These are phyloP conservation scores for Scutellaria baicalensis DNA, from an alignment of 257 asterid species.

Conservation along the genomic window DNA sequence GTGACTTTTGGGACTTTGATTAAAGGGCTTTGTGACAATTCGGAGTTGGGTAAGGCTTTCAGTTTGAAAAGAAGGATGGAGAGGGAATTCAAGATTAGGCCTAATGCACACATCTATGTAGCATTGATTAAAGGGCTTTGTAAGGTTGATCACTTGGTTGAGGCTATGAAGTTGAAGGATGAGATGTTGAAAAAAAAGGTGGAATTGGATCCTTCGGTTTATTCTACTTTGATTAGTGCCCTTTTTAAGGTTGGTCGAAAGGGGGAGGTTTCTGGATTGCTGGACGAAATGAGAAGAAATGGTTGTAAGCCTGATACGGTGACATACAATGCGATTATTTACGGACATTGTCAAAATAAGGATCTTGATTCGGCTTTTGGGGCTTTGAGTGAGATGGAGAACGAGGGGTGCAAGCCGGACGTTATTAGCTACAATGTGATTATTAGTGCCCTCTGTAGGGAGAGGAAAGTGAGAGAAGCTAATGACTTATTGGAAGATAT, in stretches of 20 bases:
- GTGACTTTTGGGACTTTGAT: slow-evolving; percentile 69
- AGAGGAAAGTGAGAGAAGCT: slow-evolving; percentile 45
- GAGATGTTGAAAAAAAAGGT: slow-evolving; percentile 57
- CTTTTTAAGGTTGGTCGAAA: slow-evolving; percentile 45
- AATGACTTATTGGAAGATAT: slow-evolving; percentile 65
- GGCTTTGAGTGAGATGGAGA: slow-evolving; percentile 54
- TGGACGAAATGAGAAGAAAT: slow-evolving; percentile 53
- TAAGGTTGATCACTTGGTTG: slow-evolving; percentile 21
- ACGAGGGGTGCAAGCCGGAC: slow-evolving; percentile 52
- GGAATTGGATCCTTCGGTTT: slow-evolving; percentile 50
- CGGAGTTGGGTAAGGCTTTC: slow-evolving; percentile 36
- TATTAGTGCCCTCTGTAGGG: slow-evolving; percentile 50
- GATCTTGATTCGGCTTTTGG: slow-evolving; percentile 53
- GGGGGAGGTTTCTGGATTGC: slow-evolving; percentile 33
- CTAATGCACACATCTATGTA: slow-evolving; percentile 42
- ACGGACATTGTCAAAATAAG: slow-evolving; percentile 51
- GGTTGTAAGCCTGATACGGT: slow-evolving; percentile 57
- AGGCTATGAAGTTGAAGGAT: slow-evolving; percentile 47
- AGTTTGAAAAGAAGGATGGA: slow-evolving; percentile 51
- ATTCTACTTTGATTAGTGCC: slow-evolving; percentile 63
- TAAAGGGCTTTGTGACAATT: slow-evolving; percentile 42
- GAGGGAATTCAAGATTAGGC: slow-evolving; percentile 36
- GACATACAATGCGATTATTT: slow-evolving; percentile 57
- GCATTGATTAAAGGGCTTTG: slow-evolving; percentile 70
- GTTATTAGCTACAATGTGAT: slow-evolving; percentile 62